These are phyloP conservation scores for Trichoderma citrinoviride DNA, from an alignment of 2,329 filamentous ascomycete genomes.

Conservation along the genomic window DNA sequence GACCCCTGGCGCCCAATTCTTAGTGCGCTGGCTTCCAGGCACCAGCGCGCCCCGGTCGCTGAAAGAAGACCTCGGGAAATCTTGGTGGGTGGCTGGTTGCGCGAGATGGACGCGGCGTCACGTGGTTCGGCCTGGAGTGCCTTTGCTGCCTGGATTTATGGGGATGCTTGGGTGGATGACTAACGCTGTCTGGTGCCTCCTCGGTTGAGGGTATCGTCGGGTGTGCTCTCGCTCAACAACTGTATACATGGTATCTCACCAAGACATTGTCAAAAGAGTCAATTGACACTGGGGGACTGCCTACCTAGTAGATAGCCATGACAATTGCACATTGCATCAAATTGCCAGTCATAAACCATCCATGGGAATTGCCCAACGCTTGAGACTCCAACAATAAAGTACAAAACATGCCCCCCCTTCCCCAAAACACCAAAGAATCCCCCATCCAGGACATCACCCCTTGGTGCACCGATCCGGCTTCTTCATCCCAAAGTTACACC, in stretches of 20 bases:
- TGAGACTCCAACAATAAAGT: too few relatives aligned
- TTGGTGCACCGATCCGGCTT: neutral
- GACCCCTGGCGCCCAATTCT: neutral
- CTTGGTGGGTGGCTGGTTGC: neutral
- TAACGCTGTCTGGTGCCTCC: neutral
- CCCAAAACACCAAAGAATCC: too few relatives aligned
- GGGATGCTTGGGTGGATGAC: neutral
- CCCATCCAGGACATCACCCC: neutral
- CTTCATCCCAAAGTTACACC: neutral
- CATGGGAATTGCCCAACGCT: too few relatives aligned
- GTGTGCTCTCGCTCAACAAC: too few relatives aligned
- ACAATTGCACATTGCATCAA: too few relatives aligned
- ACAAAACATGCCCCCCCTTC: too few relatives aligned
- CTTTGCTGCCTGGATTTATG: constrained; percentile 18
- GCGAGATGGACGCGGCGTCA: constrained; percentile 31
- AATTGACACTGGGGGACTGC: too few relatives aligned
- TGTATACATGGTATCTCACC: too few relatives aligned
- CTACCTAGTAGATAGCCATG: too few relatives aligned
- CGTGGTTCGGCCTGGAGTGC: constrained; percentile 21
- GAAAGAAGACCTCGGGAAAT: too few relatives aligned
- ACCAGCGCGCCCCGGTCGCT: constrained; percentile 28
- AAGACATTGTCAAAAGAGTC: too few relatives aligned
- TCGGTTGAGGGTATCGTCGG: neutral
- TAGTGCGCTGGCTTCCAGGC: constrained; percentile 23
- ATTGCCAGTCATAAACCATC: too few relatives aligned